Percentiles rank a stretch among this genome's conserved stretches.
These are phyloP conservation scores for Austropuccinia psidii DNA, from an alignment of 1,284 basidiomycete species.

Conservation along the genomic window DNA sequence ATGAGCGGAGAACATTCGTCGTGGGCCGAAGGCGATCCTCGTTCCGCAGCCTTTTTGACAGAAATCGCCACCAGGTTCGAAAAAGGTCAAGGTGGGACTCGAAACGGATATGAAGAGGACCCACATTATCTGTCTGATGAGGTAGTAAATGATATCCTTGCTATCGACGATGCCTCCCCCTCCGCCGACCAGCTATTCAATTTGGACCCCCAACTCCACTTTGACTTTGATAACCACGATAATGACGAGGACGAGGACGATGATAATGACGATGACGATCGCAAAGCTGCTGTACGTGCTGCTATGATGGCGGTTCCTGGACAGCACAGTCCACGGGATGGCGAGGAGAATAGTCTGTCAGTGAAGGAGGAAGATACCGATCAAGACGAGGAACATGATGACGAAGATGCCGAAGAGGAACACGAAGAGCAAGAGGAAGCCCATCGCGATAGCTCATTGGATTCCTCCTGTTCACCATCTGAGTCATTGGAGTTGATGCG, in stretches of 20 bases:
- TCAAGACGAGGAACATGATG: background rate
- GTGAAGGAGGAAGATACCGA: background rate
- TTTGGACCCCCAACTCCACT: background rate
- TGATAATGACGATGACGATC: slow-evolving; percentile 16
- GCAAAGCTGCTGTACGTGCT: slow-evolving; percentile 6
- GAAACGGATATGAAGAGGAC: too few species aligned
- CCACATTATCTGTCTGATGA: too few species aligned
- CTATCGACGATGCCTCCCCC: too few species aligned
- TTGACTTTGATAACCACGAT: background rate
- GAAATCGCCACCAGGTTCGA: too few species aligned
- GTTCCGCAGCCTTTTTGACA: too few species aligned
- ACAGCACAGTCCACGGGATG: background rate
- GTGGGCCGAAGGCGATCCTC: too few species aligned
- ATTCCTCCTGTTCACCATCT: background rate
- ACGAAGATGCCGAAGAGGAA: background rate
- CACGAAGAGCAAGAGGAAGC: background rate
- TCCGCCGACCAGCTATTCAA: too few species aligned
- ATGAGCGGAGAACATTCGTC: too few species aligned
- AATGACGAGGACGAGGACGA: slow-evolving; percentile 8
- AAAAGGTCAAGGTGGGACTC: too few species aligned
- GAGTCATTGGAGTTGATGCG: background rate
- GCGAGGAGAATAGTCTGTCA: background rate
- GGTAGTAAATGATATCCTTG: too few species aligned
- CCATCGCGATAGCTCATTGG: background rate
- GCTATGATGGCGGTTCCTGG: slow-evolving; percentile 3